These are phyloP conservation scores for Emmonsiellopsis sp. DNA, from an alignment of 2,329 filamentous ascomycete genomes.

Conservation along the genomic window DNA sequence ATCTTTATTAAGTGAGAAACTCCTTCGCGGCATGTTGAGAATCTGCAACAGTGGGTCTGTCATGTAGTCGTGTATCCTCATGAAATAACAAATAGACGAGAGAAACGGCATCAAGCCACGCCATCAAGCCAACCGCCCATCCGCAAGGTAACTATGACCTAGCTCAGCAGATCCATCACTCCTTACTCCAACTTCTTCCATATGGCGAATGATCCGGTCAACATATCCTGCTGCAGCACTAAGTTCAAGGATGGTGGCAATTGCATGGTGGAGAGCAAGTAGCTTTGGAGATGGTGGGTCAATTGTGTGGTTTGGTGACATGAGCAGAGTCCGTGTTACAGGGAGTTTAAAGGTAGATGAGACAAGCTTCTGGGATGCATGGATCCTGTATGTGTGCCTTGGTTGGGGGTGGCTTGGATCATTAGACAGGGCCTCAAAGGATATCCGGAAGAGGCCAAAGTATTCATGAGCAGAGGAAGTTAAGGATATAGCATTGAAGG, in stretches of 20 bases:
- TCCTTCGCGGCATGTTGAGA: background rate
- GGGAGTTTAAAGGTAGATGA: constrained; percentile 13
- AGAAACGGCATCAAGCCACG: background rate
- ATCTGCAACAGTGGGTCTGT: background rate
- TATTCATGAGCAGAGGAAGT: no score
- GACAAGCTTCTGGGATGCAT: background rate
- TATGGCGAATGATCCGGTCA: constrained; percentile 19
- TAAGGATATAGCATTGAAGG: no score
- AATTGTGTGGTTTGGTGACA: constrained; percentile 17
- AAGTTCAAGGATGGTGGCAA: constrained; percentile 25
- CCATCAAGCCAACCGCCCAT: background rate
- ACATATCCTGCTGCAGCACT: constrained; percentile 26
- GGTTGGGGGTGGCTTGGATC: background rate
- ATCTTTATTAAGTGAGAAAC: background rate
- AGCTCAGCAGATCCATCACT: constrained; percentile 6
- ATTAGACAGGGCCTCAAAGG: background rate
- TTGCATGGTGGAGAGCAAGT: constrained; percentile 25
- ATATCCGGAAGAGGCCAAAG: no score
- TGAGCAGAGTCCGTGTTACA: constrained; percentile 19
- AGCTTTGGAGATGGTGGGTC: constrained; percentile 25
- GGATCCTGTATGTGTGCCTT: background rate
- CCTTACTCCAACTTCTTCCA: constrained; percentile 4
- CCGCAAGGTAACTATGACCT: background rate
- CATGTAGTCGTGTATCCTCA: background rate
- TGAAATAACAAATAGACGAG: background rate